Evolutionary conservation across 306 rosid genomes (phyloP).

Genomic region (Begonia fuchsioides): DNA sequence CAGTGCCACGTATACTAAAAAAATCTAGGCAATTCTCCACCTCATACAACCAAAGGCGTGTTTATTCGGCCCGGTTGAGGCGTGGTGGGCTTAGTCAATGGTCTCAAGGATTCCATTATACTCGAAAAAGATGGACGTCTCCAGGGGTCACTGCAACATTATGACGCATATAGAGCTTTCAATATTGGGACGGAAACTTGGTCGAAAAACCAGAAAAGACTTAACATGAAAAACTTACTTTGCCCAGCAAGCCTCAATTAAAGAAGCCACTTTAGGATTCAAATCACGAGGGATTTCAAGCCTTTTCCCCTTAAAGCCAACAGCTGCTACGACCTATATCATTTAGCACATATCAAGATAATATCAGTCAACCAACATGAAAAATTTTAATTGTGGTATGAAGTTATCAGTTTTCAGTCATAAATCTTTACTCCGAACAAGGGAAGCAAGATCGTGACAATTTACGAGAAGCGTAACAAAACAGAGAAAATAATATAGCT

Average conservation of each 20-base stretch:
- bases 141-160: slow-evolving; percentile 81
- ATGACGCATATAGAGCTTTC: slow-evolving; percentile 4
- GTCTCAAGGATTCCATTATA: slow-evolving; percentile 82
- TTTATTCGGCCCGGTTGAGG: slow-evolving; percentile 56
- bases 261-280: slow-evolving; percentile 64
- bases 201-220: not conserved
- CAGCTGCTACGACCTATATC: slow-evolving; percentile 89
- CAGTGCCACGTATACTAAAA: too few relatives aligned
- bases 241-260: slow-evolving; percentile 95
- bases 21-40: too few relatives aligned
- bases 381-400: too few relatives aligned
- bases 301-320: slow-evolving; percentile 76
- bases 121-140: slow-evolving; percentile 81
- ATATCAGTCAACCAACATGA: too few relatives aligned
- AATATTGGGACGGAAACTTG: not conserved
- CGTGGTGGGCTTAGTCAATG: slow-evolving; percentile 54
- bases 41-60: slow-evolving; percentile 32
- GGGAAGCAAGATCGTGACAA: too few relatives aligned
- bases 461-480: too few relatives aligned
- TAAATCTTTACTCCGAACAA: too few relatives aligned
- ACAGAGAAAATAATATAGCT: too few relatives aligned
- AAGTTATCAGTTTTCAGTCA: too few relatives aligned
- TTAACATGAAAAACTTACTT: slow-evolving; percentile 46
- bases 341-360: too few relatives aligned
- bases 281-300: slow-evolving; percentile 81